Base-by-base conservation (phyloP, 257 asterid genomes). In the Linderniella brevidens region DNA sequence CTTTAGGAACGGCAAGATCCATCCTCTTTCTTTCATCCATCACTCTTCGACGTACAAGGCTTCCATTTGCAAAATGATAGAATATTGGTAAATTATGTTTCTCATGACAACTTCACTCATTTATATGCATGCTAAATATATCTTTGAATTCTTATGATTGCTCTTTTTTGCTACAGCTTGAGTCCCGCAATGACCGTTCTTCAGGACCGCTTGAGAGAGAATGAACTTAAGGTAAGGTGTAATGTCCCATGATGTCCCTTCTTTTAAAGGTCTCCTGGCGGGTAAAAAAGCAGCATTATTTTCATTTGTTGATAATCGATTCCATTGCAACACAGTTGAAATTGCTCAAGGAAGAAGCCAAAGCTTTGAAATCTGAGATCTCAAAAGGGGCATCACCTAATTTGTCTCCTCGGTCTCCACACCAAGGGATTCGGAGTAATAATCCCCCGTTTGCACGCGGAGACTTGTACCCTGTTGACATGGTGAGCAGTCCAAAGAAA, bases 31-130 rank as follows among this genome's bases (percentile, higher is more conserved):
- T 55, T 82, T 63, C 65, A 64, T 92, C 56, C 99, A 92, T 68
- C 96, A 92, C 60, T 65, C 94, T 18, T 86, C 99, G 40, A 92
- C 99, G 3, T 92, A 79, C 77, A 93, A 82, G 75, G 93, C 96
- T 60, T 85, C 99, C 73, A 66, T 92, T 74, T 92, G 99, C 83
- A 92, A 92, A 68, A 70, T 92, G 78, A 82, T 92, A 45, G 99
- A 92, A 58, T 86, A 77, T 59, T 92, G 99, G 99, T 92, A 72
- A 50, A 17, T 37, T 4, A 25, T 25, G 32, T 25, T 25, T 25
- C 32, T 25, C 4, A 42, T 17, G 29, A 17, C 43, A 16, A 46
- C 17, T n/a, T 9, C 15, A n/a, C 49, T 1, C 13, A 9, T 13
- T 9, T 43, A 46, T 48, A 15, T 38, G 38, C 12, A 29, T 17